Base-by-base conservation (phyloP, 192 early-diverging fungal species). In the Obelidium mucronatum region DNA sequence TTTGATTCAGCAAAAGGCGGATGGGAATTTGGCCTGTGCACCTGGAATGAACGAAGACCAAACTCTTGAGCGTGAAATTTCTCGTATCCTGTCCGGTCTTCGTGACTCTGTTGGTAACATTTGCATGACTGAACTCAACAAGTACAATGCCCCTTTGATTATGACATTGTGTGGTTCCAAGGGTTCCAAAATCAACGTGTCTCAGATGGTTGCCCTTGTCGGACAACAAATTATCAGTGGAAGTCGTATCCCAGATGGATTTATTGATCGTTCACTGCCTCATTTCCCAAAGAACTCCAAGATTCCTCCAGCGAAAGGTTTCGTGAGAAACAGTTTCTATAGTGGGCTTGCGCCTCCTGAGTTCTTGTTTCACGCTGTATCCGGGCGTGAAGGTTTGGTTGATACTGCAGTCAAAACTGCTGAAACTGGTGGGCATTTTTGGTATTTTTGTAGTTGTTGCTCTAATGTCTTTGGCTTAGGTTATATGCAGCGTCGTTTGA, bases 381-480 rank as follows among this genome's bases (percentile, higher is more conserved):
- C 97, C 55, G 98, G 98, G 80, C 95, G 98, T 85, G 98, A 99
- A 91, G 98, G 98, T 84, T 88, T 99, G 66, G 96, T 99, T 42
- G 98, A 99, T 86, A 98, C 98, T 5, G 98, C 98, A 56, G 98
- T 99, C 80, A 99, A 99, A 78, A 99, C 98, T 59, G 98, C 98
- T 30, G 98, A 99, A 85, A 99, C 98, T 3, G 98, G 98, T 53
- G 98, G 98, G 22, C 0, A 13, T 0, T 35, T 19, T 40, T 64
- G 6, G 8, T 35, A 6, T 22, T 19, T 81, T 98, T 97, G 96
- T 93, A 94, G 80, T 88, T 96, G 58, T 94, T 96, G 80, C 85
- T 99, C 40, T 95, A 96, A 92, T 98, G 98, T 81, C 88, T 87
- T 63, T 31, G 19, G 48, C 26, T 42, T 17, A n/a, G 42, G 59